A percentile compares a stretch with the other conserved stretches of the same genome.
Conservation (phyloP, 2,329 filamentous ascomycete genomes). For the Aspergillus sp. region DNA sequence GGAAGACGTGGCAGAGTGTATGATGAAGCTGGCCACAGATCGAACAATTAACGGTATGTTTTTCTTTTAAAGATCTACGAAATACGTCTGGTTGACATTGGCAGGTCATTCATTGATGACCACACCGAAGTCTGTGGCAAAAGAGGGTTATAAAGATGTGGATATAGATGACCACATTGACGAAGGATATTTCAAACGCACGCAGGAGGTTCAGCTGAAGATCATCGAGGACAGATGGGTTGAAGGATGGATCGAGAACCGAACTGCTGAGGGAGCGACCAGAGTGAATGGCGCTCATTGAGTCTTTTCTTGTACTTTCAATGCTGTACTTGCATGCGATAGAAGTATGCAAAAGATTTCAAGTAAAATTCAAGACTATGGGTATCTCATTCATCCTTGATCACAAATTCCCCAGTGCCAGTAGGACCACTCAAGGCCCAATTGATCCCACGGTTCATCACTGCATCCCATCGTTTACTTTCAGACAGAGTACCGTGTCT, state of each 20-base stretch:
- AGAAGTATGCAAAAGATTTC: too few relatives aligned
- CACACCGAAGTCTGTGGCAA: conserved; percentile 36
- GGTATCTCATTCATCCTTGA: not conserved
- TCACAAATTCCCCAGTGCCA: not conserved
- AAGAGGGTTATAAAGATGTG: conserved; percentile 43
- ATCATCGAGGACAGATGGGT: conserved; percentile 46
- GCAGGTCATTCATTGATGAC: conserved; percentile 43
- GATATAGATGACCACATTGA: conserved; percentile 41
- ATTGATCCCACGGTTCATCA: conserved; percentile 29
- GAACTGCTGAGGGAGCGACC: conserved; percentile 12
- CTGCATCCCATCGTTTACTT: conserved; percentile 30
- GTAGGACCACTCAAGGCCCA: conserved; percentile 27
- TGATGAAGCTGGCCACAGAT: conserved; percentile 32
- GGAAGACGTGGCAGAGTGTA: conserved; percentile 10
- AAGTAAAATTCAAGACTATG: too few relatives aligned
- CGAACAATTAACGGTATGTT: conserved; percentile 31
- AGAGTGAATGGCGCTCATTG: not conserved
- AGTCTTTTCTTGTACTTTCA: too few relatives aligned
- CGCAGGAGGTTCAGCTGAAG: conserved; percentile 40
- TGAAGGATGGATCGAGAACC: conserved; percentile 23
- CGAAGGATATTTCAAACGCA: conserved; percentile 40
- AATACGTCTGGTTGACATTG: not conserved
- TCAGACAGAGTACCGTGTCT: conserved; percentile 27
- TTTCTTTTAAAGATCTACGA: not conserved
- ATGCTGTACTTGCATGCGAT: too few relatives aligned